These are phyloP conservation scores for Lathyrus sativus DNA, from an alignment of 306 rosid species.

Conservation along the genomic window DNA sequence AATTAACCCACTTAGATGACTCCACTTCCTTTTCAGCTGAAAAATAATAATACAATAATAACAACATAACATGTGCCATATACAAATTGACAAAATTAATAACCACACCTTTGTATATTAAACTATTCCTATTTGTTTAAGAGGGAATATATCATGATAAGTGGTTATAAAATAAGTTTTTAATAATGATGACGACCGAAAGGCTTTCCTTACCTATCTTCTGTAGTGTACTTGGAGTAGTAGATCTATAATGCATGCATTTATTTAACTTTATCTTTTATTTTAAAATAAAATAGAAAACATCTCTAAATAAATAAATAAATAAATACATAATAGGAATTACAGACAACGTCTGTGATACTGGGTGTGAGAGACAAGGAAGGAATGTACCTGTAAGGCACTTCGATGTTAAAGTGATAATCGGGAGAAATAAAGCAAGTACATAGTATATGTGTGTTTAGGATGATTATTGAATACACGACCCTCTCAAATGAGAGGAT, in stretches of 20 bases:
- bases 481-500: too few species aligned
- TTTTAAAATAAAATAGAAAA: too few species aligned
- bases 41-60: background rate
- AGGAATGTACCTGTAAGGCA: too few species aligned
- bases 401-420: too few species aligned
- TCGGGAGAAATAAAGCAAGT: too few species aligned
- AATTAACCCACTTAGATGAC: slow-evolving; percentile 27
- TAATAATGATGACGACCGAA: slow-evolving; percentile 35
- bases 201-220: slow-evolving; percentile 15
- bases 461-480: too few species aligned
- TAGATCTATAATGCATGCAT: background rate
- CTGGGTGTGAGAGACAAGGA: too few species aligned
- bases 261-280: background rate
- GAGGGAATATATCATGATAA: slow-evolving; percentile 34
- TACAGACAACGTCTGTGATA: too few species aligned
- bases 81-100: background rate
- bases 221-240: slow-evolving; percentile 28
- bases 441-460: too few species aligned
- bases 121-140: slow-evolving; percentile 27
- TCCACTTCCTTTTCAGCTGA: background rate
- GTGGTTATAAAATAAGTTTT: slow-evolving; percentile 21
- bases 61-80: slow-evolving; percentile 15
- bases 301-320: too few species aligned
- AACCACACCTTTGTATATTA: slow-evolving; percentile 6
- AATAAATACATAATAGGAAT: too few species aligned